These are phyloP conservation scores for Lolium multiflorum DNA, from an alignment of 176 grass and related monocot species.

Conservation along the genomic window DNA sequence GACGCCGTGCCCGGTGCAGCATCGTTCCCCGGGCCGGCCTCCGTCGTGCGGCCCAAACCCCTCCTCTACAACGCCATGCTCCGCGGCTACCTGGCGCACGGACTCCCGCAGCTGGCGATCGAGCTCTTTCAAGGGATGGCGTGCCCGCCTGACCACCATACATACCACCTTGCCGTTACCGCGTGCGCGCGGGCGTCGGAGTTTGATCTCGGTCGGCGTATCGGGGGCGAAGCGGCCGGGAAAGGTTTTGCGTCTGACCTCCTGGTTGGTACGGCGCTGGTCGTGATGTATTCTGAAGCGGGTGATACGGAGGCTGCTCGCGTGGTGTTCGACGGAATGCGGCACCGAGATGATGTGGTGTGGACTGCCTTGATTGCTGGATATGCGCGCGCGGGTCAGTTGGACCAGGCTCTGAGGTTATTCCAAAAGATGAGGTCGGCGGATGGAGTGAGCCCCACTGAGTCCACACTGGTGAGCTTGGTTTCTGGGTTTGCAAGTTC, in stretches of 20 bases:
- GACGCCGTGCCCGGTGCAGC: constrained; percentile 23
- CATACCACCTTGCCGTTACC: constrained; percentile 62
- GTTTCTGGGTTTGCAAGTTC: constrained; percentile 47
- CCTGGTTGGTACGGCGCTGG: constrained; percentile 57
- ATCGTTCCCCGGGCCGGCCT: not conserved
- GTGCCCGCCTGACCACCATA: constrained; percentile 53
- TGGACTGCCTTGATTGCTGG: constrained; percentile 71
- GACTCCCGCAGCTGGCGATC: constrained; percentile 43
- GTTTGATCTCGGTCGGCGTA: constrained; percentile 17
- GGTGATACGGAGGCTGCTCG: constrained; percentile 50
- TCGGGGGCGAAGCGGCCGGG: not conserved
- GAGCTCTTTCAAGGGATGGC: constrained; percentile 49
- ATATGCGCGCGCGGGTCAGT: constrained; percentile 34
- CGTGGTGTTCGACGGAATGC: constrained; percentile 67
- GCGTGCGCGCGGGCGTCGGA: constrained; percentile 48
- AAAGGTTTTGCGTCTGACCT: constrained; percentile 56
- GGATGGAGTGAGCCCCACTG: constrained; percentile 32
- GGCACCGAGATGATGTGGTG: constrained; percentile 44
- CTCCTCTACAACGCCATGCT: constrained; percentile 80
- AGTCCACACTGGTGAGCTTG: constrained; percentile 63
- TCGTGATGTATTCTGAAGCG: constrained; percentile 47
- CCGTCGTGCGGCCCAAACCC: constrained; percentile 30
- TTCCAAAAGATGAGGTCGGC: constrained; percentile 51
- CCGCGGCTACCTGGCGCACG: constrained; percentile 48
- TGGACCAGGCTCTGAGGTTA: constrained; percentile 43